These are phyloP conservation scores for Corynespora cassiicola DNA, from an alignment of 2,329 filamentous ascomycete genomes.

Conservation along the genomic window DNA sequence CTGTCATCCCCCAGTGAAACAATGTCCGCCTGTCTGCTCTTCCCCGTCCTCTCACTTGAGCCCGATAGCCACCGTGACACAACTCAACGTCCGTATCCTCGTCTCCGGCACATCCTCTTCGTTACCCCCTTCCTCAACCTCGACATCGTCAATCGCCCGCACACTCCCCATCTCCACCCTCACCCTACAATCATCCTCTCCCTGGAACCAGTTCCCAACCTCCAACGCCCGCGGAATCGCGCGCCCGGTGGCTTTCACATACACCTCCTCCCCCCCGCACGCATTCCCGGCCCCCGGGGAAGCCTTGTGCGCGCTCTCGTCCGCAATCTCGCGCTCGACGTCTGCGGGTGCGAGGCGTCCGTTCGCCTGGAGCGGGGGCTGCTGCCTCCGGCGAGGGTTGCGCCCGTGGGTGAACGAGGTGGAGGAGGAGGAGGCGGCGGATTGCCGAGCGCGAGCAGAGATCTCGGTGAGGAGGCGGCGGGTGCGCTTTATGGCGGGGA, in stretches of 20 bases:
- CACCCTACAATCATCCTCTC: slow-evolving; percentile 65
- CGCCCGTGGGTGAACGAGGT: slow-evolving; percentile 1
- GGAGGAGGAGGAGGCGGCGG: slow-evolving; percentile 12
- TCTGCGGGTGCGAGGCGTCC: slow-evolving; percentile 35
- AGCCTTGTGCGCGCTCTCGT: slow-evolving; percentile 21
- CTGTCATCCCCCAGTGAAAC: no score
- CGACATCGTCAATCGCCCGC: slow-evolving; percentile 71
- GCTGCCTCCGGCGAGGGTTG: slow-evolving; percentile 1
- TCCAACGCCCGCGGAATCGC: slow-evolving; percentile 70
- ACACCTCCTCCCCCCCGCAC: slow-evolving; percentile 57
- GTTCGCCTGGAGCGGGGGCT: slow-evolving; percentile 19
- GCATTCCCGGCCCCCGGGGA: slow-evolving; percentile 9
- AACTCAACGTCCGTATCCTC: slow-evolving; percentile 44
- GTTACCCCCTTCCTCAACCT: slow-evolving; percentile 32
- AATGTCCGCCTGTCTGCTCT: no score
- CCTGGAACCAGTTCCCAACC: slow-evolving; percentile 70
- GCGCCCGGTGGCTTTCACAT: slow-evolving; percentile 69
- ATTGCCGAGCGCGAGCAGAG: slow-evolving; percentile 57
- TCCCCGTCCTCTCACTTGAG: slow-evolving; percentile 19
- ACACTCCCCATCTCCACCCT: slow-evolving; percentile 68
- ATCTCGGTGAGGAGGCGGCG: slow-evolving; percentile 67
- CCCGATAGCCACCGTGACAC: slow-evolving; percentile 40
- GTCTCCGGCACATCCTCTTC: slow-evolving; percentile 48
- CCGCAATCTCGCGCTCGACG: slow-evolving; percentile 36
- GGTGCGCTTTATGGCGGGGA: slow-evolving; percentile 70